Conservation (phyloP, 140 eudicot genomes). For the Ambrosia hybrid region DNA sequence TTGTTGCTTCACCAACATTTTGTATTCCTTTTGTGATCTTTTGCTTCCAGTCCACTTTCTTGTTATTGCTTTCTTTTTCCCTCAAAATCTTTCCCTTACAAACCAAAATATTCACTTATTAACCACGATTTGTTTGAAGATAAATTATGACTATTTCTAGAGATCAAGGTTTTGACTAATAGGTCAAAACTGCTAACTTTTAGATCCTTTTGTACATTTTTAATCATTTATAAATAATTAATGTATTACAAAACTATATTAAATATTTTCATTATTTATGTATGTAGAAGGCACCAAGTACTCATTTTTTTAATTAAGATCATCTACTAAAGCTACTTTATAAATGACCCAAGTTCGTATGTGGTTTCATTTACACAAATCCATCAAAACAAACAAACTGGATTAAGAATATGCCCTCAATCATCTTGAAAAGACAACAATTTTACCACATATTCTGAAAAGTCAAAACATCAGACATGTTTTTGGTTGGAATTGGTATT, state of each 20-base stretch:
- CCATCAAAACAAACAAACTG: neutral
- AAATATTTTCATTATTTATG: too few relatives aligned
- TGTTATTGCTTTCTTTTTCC: constrained; percentile 43
- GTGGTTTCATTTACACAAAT: neutral
- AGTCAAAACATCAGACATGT: neutral
- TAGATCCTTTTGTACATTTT: neutral
- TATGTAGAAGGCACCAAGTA: neutral
- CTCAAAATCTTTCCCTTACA: constrained; percentile 68
- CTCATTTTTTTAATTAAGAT: neutral
- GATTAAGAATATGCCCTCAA: neutral
- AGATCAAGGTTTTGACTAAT: neutral
- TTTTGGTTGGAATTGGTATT: neutral
- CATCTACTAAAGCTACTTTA: neutral
- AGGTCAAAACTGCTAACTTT: neutral
- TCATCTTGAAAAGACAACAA: too few relatives aligned
- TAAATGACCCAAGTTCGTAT: neutral
- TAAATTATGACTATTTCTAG: neutral
- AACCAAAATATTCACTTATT: neutral
- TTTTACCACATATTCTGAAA: neutral
- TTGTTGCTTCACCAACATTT: constrained; percentile 55
- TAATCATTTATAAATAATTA: neutral
- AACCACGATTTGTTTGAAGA: neutral
- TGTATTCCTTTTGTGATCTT: constrained; percentile 48
- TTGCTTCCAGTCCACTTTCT: constrained; percentile 68
- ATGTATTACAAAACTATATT: neutral